phyloP scores from a whole-genome alignment of 2,329 filamentous ascomycete genomes.

The Microdochium bolleyi region DNA sequence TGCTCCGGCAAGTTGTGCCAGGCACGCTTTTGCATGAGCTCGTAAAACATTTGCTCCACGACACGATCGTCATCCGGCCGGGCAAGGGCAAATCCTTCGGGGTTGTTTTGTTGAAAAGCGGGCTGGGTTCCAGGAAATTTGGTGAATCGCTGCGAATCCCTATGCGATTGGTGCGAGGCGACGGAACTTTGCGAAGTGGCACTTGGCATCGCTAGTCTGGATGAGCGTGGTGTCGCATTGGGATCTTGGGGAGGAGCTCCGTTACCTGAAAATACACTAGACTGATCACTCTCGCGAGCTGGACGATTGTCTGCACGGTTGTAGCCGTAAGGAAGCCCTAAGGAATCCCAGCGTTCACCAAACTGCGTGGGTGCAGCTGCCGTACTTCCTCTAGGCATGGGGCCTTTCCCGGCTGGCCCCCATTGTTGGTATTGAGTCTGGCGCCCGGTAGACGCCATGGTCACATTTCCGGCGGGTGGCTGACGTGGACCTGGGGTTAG shows the following conservation, averaged over 20 bases:
- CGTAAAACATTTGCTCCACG: slow-evolving; percentile 85
- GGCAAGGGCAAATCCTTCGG: slow-evolving; percentile 53
- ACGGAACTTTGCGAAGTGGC: slow-evolving; percentile 50
- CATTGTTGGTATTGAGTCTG: slow-evolving; percentile 72
- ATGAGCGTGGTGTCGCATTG: slow-evolving; percentile 33
- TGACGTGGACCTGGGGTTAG: slow-evolving; percentile 52
- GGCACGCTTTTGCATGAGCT: slow-evolving; percentile 93
- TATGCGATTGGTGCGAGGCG: slow-evolving; percentile 35
- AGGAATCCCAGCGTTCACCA: slow-evolving; percentile 55
- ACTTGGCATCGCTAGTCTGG: slow-evolving; percentile 42
- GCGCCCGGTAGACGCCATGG: slow-evolving; percentile 64
- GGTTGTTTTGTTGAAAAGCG: slow-evolving; percentile 21
- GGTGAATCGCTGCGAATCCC: slow-evolving; percentile 50
- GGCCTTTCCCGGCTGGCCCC: slow-evolving; percentile 35
- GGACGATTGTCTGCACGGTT: slow-evolving; percentile 15
- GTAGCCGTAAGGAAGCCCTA: slow-evolving; percentile 13
- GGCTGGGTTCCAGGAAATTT: slow-evolving; percentile 36
- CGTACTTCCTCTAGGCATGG: slow-evolving; percentile 39
- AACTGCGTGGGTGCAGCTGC: slow-evolving; percentile 29
- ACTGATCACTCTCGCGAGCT: slow-evolving; percentile 35
- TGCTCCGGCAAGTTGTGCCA: slow-evolving; percentile 97
- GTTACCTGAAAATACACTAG: slow-evolving; percentile 50
- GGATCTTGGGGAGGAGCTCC: slow-evolving; percentile 30
- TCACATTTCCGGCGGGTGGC: slow-evolving; percentile 48
- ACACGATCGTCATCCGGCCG: slow-evolving; percentile 74